phyloP scores from a whole-genome alignment of 306 rosid genomes.

The Fragaria iinumae region DNA sequence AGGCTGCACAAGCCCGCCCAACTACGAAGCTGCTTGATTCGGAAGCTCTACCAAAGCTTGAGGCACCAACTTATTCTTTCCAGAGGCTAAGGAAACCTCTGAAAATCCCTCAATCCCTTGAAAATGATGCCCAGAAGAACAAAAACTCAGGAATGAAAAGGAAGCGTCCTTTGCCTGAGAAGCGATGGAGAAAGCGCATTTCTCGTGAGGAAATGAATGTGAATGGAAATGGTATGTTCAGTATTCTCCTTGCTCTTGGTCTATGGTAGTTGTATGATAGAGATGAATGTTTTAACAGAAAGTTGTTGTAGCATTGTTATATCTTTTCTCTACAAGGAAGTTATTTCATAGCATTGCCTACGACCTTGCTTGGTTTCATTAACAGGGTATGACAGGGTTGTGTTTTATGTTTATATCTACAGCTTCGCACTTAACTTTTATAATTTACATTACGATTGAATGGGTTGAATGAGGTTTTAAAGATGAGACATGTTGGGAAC shows the following conservation, averaged over 20 bases:
- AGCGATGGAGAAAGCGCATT: conserved; percentile 71
- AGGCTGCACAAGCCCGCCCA: conserved; percentile 90
- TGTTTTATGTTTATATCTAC: not conserved
- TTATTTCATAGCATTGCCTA: not conserved
- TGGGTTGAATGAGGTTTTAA: not conserved
- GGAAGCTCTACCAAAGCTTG: conserved; percentile 75
- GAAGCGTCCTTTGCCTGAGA: conserved; percentile 81
- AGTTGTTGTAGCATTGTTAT: conserved; percentile 4
- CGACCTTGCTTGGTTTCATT: not conserved
- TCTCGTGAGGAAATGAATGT: conserved; percentile 53
- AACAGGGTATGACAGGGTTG: not conserved
- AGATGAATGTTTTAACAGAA: not conserved
- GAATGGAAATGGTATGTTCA: conserved; percentile 59
- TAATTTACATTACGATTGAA: not conserved
- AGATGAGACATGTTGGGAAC: not conserved
- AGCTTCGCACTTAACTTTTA: not conserved
- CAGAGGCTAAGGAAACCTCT: conserved; percentile 60
- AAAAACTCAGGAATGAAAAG: conserved; percentile 42
- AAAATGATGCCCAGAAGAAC: conserved; percentile 35
- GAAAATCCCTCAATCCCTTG: conserved; percentile 42
- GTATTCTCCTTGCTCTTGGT: not conserved
- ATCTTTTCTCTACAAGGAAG: not conserved
- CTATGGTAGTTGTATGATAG: conserved; percentile 19
- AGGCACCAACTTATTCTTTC: conserved; percentile 78
- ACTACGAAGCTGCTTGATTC: conserved; percentile 75